These are phyloP conservation scores for Viola odorata DNA, from an alignment of 345 rosid species.

Conservation along the genomic window DNA sequence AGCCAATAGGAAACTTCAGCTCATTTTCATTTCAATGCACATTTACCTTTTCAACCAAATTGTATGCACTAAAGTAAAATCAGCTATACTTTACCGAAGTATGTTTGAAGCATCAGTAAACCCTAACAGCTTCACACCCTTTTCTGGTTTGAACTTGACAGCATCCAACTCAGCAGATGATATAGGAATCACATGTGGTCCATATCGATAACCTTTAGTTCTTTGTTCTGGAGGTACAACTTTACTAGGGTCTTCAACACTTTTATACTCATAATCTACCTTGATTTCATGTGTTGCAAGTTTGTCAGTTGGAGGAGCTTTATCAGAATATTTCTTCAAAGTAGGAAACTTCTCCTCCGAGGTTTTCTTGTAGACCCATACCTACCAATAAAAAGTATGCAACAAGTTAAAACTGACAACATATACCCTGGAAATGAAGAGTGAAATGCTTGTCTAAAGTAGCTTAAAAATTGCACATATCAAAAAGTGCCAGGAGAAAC, in stretches of 20 bases:
- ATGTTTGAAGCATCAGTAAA: slow-evolving; percentile 72
- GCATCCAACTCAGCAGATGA: slow-evolving; percentile 68
- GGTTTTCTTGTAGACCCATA: slow-evolving; percentile 96
- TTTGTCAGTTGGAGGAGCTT: slow-evolving; percentile 75
- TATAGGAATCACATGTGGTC: slow-evolving; percentile 89
- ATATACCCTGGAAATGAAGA: too few species aligned
- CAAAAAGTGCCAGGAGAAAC: too few species aligned
- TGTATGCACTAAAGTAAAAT: slow-evolving; percentile 8
- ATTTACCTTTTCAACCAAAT: background rate
- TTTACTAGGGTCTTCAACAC: slow-evolving; percentile 44
- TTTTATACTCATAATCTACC: slow-evolving; percentile 75
- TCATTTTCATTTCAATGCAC: slow-evolving; percentile 10
- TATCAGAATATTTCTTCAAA: slow-evolving; percentile 76
- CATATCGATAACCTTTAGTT: slow-evolving; percentile 87
- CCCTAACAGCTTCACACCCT: slow-evolving; percentile 86
- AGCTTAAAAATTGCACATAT: too few species aligned
- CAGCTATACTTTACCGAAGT: slow-evolving; percentile 41
- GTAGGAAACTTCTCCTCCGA: slow-evolving; percentile 89
- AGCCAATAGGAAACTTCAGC: background rate
- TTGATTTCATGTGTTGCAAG: slow-evolving; percentile 85
- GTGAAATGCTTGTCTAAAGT: too few species aligned
- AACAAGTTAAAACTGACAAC: too few species aligned
- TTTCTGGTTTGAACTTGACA: slow-evolving; percentile 82
- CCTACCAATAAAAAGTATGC: slow-evolving; percentile 32
- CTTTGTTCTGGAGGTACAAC: slow-evolving; percentile 87